These are phyloP conservation scores for Pancytospora epiphaga DNA, from an alignment of 371 early-diverging fungal genomes.

Conservation along the genomic window DNA sequence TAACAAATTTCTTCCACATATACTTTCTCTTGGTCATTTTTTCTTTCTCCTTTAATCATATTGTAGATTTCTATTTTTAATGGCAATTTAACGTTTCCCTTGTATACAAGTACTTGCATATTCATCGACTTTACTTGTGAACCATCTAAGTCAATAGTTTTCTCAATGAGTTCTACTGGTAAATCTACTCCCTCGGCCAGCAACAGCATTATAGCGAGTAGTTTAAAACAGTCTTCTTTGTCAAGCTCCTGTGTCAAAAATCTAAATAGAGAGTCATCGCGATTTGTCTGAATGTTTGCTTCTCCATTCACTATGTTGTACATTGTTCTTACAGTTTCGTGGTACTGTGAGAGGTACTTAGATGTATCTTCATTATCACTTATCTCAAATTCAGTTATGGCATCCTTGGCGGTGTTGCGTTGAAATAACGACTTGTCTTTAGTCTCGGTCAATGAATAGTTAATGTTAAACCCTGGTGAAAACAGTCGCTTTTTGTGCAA, in stretches of 20 bases:
- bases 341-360: no score
- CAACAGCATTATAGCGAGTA: no score
- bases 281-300: neutral
- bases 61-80: neutral
- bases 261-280: neutral
- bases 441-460: neutral
- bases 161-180: no score
- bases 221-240: no score
- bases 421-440: neutral
- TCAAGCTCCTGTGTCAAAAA: no score
- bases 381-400: neutral
- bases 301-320: neutral
- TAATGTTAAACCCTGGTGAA: neutral
- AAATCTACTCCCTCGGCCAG: no score
- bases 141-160: neutral
- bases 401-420: neutral
- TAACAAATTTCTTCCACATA: neutral
- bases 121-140: neutral
- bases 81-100: neutral
- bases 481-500: neutral
- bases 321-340: neutral
- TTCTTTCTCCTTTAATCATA: neutral
- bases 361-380: no score
- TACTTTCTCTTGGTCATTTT: neutral
- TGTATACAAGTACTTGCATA: neutral